Percentiles rank a stretch among this genome's conserved stretches.
phyloP scores from a whole-genome alignment of 768 basidiomycete species.

The Asterophora parasitica region DNA sequence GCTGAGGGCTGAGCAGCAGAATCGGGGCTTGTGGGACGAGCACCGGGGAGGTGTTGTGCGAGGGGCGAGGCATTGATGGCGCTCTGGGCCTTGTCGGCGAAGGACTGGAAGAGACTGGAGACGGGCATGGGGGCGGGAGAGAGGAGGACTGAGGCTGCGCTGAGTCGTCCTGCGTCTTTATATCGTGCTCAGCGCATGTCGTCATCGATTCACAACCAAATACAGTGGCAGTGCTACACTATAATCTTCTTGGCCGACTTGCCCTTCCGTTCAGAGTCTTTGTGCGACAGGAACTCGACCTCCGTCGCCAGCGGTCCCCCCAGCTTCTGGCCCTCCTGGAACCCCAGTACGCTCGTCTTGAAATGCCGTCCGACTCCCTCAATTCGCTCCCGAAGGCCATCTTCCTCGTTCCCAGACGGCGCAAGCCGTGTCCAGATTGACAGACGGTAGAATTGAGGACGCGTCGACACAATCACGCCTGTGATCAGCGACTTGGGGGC shows the following conservation, averaged over 20 bases:
- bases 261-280: constrained; percentile 93
- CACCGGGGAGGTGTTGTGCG: constrained; percentile 45
- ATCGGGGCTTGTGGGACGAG: constrained; percentile 34
- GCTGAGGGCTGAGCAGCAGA: constrained; percentile 33
- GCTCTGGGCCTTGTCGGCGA: constrained; percentile 74
- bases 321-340: constrained; percentile 64
- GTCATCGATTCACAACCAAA: constrained; percentile 2
- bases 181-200: constrained; percentile 8
- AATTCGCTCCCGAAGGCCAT: constrained; percentile 68
- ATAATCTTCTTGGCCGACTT: constrained; percentile 76
- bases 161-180: constrained; percentile 11
- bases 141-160: constrained; percentile 12
- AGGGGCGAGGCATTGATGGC: constrained; percentile 62
- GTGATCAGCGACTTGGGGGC: constrained; percentile 68
- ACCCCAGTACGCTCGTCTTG: constrained; percentile 87
- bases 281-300: constrained; percentile 92
- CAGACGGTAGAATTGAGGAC: constrained; percentile 92
- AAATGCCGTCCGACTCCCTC: constrained; percentile 85
- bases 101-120: constrained; percentile 56
- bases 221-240: constrained; percentile 36
- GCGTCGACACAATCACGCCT: constrained; percentile 91
- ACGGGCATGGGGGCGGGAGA: constrained; percentile 43
- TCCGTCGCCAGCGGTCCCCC: constrained; percentile 88
- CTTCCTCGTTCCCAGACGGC: constrained; percentile 48
- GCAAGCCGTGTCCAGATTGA: constrained; percentile 97